Evolutionary conservation across 2,329 filamentous ascomycete species (phyloP), one percentile per base, ranked within the genome.

Genomic region (Tolypocladium endophyticum): DNA sequence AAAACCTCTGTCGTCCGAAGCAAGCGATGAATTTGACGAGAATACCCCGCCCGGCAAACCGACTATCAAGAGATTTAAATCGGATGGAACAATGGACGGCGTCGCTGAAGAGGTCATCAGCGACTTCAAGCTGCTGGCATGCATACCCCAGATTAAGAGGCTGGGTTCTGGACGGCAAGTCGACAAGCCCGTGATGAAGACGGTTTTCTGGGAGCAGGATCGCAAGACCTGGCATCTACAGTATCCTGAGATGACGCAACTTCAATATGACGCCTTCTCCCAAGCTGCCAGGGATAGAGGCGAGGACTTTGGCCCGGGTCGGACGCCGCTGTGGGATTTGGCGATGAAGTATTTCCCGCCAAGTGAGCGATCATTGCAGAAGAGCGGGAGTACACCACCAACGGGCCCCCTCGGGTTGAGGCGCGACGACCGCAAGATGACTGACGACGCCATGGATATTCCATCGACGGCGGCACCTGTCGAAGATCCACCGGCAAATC

Each of bases 231-330:
- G 83, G 78, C 85, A 87, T 63, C 74, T 85, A 4, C 69, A 81
- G 57, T 87, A 87, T 64, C 85, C 85, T 0, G 81, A 84, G 62
- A 86, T 87, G 82, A 85, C 80, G 0, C 78, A 82, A 59, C 73
- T 83, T 8, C 83, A 87, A 62, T 79, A 80, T 59, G 77, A 80
- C 39, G 80, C 79, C 2, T 86, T 85, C 68, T 72, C 75, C 23
- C 69, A 76, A n/a, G 82, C 80, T 20, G 83, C 83, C 1, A 65
- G 72, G 38, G 71, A 72, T 0, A 74, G 80, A 39, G 74, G 75
- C 0, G 83, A 87, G 64, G 72, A 76, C 25, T 87, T 87, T 58
- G 72, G 71, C 0, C 81, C 79, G 2, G 79, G 78, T 2, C 76
- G 77, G 60, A 77, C 80, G 2, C 74, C 73, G 0, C 69, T 85